Percentiles rank a stretch among this genome's conserved stretches.
phyloP scores from a whole-genome alignment of 495 filamentous ascomycete genomes.

The Glarea lozoyensis region DNA sequence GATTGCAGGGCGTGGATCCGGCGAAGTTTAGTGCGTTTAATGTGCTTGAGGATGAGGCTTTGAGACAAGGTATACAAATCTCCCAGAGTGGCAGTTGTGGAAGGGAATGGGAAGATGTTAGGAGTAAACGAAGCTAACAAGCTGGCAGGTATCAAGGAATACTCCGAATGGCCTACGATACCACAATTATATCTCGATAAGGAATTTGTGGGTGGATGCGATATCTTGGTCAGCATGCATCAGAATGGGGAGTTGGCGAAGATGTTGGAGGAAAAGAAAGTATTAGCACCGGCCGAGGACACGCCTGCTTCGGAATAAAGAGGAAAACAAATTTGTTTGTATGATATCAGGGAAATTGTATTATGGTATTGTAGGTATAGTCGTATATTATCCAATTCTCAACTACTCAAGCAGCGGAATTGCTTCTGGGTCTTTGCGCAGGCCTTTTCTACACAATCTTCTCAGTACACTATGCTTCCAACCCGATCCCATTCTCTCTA shows the following conservation, averaged over 20 bases:
- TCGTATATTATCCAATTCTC: neutral
- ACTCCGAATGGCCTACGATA: slow-evolving; percentile 97
- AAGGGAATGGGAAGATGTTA: neutral
- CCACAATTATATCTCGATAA: slow-evolving; percentile 92
- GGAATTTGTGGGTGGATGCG: slow-evolving; percentile 94
- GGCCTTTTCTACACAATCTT: neutral
- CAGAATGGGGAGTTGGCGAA: slow-evolving; percentile 91
- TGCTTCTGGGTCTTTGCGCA: too few relatives aligned
- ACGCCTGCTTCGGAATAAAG: neutral
- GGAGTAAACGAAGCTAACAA: slow-evolving; percentile 5
- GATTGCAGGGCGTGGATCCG: slow-evolving; percentile 93
- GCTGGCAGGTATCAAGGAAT: slow-evolving; percentile 87
- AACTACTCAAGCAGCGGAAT: too few relatives aligned
- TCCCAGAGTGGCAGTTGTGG: neutral
- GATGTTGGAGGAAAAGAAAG: slow-evolving; percentile 80
- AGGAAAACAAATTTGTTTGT: neutral
- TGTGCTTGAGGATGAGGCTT: slow-evolving; percentile 81
- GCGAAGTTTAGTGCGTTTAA: slow-evolving; percentile 94
- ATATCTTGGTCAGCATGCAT: slow-evolving; percentile 96
- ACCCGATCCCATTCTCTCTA: neutral
- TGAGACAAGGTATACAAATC: slow-evolving; percentile 63
- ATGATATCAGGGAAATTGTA: neutral
- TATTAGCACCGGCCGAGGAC: slow-evolving; percentile 48
- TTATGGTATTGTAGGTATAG: neutral
- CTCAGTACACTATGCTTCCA: neutral